phyloP scores from a whole-genome alignment of 2,329 filamentous ascomycete genomes.

The Diaporthe sp. region DNA sequence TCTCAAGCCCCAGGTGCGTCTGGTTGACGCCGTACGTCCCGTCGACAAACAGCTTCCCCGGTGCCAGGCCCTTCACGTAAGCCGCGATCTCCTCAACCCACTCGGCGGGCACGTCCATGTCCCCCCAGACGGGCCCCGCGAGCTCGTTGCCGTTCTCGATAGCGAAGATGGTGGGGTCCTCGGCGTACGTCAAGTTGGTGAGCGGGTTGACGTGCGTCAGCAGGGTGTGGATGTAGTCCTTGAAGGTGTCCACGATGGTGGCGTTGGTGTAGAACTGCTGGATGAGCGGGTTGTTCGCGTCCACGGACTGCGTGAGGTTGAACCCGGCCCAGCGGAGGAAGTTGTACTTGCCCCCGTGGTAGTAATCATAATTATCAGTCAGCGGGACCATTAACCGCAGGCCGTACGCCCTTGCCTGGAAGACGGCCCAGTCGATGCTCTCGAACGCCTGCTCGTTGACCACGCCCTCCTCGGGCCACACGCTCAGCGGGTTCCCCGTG shows the following conservation, averaged over 20 bases:
- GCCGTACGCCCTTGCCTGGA: slow-evolving; percentile 59
- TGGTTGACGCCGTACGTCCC: slow-evolving; percentile 63
- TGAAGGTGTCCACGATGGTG: slow-evolving; percentile 58
- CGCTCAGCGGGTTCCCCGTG: slow-evolving; percentile 61
- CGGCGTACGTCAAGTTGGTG: slow-evolving; percentile 60
- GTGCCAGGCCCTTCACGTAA: slow-evolving; percentile 58
- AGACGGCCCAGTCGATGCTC: slow-evolving; percentile 62
- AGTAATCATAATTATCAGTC: slow-evolving; percentile 64
- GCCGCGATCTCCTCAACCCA: slow-evolving; percentile 59
- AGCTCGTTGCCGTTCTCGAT: slow-evolving; percentile 65
- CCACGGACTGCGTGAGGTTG: slow-evolving; percentile 53
- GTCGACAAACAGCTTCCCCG: slow-evolving; percentile 60
- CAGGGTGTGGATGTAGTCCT: slow-evolving; percentile 59
- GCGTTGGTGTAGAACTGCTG: slow-evolving; percentile 62
- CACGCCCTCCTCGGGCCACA: slow-evolving; percentile 55
- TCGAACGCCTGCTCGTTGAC: slow-evolving; percentile 61
- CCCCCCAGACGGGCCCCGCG: slow-evolving; percentile 57
- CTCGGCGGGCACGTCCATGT: slow-evolving; percentile 57
- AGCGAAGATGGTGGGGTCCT: slow-evolving; percentile 64
- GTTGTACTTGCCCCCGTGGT: slow-evolving; percentile 64
- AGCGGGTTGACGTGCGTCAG: slow-evolving; percentile 61
- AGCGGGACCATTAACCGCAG: slow-evolving; percentile 60
- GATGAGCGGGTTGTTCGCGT: slow-evolving; percentile 54
- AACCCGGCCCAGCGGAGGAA: slow-evolving; percentile 62
- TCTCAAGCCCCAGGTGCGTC: slow-evolving; percentile 56